Evolutionary conservation across 164 flowering plant genomes (phyloP), one percentile per base, ranked within the genome.

Genomic region (Tetrastigma voinierianum): DNA sequence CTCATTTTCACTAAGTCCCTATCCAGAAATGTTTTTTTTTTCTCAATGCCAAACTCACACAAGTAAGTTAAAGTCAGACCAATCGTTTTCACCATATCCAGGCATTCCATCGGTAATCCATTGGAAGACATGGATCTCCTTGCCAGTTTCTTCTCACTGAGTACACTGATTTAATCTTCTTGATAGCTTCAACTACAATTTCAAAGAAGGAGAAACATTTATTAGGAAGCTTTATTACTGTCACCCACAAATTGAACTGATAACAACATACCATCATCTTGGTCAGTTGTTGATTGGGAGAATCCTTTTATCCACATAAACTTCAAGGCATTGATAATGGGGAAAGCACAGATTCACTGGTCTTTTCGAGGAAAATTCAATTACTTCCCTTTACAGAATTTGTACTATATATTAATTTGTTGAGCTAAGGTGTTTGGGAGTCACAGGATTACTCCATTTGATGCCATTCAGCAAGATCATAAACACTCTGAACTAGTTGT

Each of bases 71-170:
- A 74, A 15, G 60, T 69, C 15, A 78, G 71, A n/a, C 59, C 59
- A 10, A 21, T 59, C 68, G 43, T 55, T 21, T 46, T 63, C 59
- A 54, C 73, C 86, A 86, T 2, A 62, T 67, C 17, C 83, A 44
- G n/a, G 83, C 90, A 40, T 64, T 66, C 90, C 90, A 86, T 1
- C 20, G 11, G 66, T 59, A 78, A 15, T 17, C 55, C 21, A 20
- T 17, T 0, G 90, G 90, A 4, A 25, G 54, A 59, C 90, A 86
- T 25, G 90, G 90, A 74, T 86, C 87, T 25, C 86, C 87, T 53
- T 73, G 72, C 90, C 87, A 86, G 59, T 80, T 71, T 61, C 62
- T 78, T 10, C 25, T 73, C 40, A 82, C 24, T 32, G 46, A 55
- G 57, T 80, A 84, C 12, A 9, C 20, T 9, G 51, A 2, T 71